Conservation (phyloP, 2,329 filamentous ascomycete genomes). For the Ceratocystis variospora region DNA sequence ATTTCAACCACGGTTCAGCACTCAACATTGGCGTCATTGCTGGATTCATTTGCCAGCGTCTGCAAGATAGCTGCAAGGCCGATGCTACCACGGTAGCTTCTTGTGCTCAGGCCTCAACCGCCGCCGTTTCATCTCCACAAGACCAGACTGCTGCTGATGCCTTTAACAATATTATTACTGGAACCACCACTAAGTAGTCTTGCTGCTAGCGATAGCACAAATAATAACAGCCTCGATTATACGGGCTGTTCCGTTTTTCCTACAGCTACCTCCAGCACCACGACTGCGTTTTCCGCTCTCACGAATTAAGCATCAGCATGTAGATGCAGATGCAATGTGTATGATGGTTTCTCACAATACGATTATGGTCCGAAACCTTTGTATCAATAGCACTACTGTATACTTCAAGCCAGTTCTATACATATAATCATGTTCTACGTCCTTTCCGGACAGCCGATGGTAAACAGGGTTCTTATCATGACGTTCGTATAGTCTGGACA, state of each 20-base stretch:
- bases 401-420: too few relatives aligned
- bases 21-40: slow-evolving; percentile 30
- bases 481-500: too few relatives aligned
- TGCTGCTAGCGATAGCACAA: background rate
- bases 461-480: too few relatives aligned
- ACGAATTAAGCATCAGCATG: too few relatives aligned
- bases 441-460: too few relatives aligned
- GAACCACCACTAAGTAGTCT: background rate
- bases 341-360: too few relatives aligned
- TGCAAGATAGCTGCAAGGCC: slow-evolving; percentile 25
- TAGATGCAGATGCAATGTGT: too few relatives aligned
- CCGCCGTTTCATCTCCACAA: slow-evolving; percentile 21
- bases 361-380: too few relatives aligned
- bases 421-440: too few relatives aligned
- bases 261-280: background rate
- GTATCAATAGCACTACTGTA: too few relatives aligned
- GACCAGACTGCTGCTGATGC: slow-evolving; percentile 23
- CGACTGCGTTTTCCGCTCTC: background rate
- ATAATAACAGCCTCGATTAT: background rate
- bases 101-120: slow-evolving; percentile 20
- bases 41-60: slow-evolving; percentile 34
- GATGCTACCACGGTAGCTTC: slow-evolving; percentile 19
- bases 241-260: background rate
- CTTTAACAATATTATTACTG: slow-evolving; percentile 21
- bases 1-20: slow-evolving; percentile 42